Evolutionary conservation across 129 eudicot species (phyloP).

Genomic region (Erigeron canadensis): DNA sequence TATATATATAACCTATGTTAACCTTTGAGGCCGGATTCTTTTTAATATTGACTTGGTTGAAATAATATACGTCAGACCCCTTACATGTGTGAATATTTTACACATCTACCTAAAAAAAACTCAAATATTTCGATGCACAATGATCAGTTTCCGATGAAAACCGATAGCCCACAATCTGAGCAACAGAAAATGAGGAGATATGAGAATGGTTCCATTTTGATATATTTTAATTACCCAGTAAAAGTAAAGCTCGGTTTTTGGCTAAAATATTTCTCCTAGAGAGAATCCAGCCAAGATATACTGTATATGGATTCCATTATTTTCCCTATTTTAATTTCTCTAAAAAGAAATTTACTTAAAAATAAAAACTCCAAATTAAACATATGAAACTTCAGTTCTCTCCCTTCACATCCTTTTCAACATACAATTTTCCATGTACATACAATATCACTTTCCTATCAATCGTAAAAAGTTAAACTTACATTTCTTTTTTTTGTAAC

Average conservation of each 20-base stretch:
- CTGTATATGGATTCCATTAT: not conserved
- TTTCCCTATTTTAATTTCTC: not conserved
- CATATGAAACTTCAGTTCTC: conserved; percentile 26
- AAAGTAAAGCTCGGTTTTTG: not conserved
- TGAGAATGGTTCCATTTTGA: no score
- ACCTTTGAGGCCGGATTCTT: no score
- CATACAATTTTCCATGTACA: conserved; percentile 3
- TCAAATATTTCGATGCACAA: no score
- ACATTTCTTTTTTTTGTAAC: not conserved
- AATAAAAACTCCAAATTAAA: not conserved
- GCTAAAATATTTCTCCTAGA: not conserved
- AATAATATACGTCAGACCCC: no score
- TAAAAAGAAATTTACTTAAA: conserved; percentile 14
- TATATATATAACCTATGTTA: no score
- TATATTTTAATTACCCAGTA: no score
- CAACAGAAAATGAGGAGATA: no score
- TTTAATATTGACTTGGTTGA: no score
- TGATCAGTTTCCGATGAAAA: no score
- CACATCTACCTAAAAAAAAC: no score
- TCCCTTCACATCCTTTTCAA: conserved; percentile 22
- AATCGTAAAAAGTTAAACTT: not conserved
- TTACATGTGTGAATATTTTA: no score
- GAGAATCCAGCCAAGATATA: not conserved
- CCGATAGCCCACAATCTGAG: no score
- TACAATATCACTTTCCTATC: conserved; percentile 23